Evolutionary conservation across 441 rosid genomes (phyloP).

Genomic region (Macaranga tanarius): DNA sequence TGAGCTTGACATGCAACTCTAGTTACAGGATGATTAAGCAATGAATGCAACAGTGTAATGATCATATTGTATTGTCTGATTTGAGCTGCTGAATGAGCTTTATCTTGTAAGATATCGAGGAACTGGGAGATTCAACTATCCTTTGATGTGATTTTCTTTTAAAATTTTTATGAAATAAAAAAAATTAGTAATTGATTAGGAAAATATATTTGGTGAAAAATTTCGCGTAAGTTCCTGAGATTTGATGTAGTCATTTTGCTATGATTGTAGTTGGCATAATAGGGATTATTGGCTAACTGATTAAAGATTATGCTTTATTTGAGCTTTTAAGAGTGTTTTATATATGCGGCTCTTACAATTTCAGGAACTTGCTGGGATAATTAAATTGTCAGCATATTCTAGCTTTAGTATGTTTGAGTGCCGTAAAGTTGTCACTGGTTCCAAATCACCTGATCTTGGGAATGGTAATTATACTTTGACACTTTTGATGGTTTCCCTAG

Average conservation of each 20-base stretch:
- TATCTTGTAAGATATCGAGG: neutral
- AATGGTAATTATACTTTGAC: constrained; percentile 53
- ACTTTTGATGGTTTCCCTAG: constrained; percentile 19
- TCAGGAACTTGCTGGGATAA: constrained; percentile 97
- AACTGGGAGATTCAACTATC: neutral
- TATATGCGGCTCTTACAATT: constrained; percentile 16
- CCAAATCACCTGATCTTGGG: constrained; percentile 86
- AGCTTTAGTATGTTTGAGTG: constrained; percentile 96
- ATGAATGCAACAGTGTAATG: neutral
- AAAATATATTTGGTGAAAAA: neutral
- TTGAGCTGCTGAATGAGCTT: neutral
- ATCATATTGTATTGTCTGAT: neutral
- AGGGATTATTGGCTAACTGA: neutral
- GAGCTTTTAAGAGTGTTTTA: neutral
- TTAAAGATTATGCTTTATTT: neutral
- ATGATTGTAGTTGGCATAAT: neutral
- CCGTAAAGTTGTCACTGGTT: constrained; percentile 88
- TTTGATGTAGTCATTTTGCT: neutral
- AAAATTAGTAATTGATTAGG: neutral
- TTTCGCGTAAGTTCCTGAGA: neutral
- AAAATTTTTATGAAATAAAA: neutral
- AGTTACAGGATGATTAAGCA: constrained; percentile 8
- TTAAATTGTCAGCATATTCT: constrained; percentile 82
- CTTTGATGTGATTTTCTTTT: neutral
- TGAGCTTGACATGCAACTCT: neutral